Conservation (phyloP, 1,139 yeast genomes). For the Saccharomycopsis crataegensis region DNA sequence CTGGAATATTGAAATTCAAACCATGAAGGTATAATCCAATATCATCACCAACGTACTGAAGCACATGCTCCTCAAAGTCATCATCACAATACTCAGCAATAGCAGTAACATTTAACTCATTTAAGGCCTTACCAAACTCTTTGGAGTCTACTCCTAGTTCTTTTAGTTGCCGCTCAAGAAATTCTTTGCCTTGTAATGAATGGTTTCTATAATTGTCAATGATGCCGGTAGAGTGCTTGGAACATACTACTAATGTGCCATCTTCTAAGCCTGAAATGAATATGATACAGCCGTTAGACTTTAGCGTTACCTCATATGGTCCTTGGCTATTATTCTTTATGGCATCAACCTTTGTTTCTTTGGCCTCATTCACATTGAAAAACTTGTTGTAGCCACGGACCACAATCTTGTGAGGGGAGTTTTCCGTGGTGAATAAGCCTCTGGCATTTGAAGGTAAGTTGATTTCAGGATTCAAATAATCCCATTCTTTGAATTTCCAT, state of each 20-base stretch:
- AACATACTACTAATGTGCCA: conserved; percentile 74
- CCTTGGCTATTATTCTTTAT: conserved; percentile 49
- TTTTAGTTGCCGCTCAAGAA: conserved; percentile 47
- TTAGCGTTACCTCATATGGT: conserved; percentile 74
- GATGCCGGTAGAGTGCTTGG: conserved; percentile 79
- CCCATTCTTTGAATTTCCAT: conserved; percentile 93
- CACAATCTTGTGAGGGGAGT: conserved; percentile 35
- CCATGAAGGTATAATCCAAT: conserved; percentile 92
- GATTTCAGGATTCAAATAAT: conserved; percentile 52
- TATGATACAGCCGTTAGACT: conserved; percentile 92
- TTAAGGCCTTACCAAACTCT: conserved; percentile 52
- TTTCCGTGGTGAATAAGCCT: conserved; percentile 50
- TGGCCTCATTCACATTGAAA: conserved; percentile 69
- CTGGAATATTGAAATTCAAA: conserved; percentile 57
- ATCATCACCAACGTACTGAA: conserved; percentile 56
- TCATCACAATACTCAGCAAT: conserved; percentile 95
- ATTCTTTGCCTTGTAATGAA: conserved; percentile 63
- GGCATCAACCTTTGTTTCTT: conserved; percentile 41
- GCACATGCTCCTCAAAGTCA: conserved; percentile 85
- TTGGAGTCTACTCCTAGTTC: conserved; percentile 30
- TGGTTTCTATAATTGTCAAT: conserved; percentile 55
- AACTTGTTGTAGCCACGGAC: conserved; percentile 94
- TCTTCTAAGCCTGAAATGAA: conserved; percentile 69
- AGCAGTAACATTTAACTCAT: conserved; percentile 58
- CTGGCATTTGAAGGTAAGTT: conserved; percentile 69